Evolutionary conservation across 1,284 basidiomycete species (phyloP).

Genomic region (Fomes fomentarius): DNA sequence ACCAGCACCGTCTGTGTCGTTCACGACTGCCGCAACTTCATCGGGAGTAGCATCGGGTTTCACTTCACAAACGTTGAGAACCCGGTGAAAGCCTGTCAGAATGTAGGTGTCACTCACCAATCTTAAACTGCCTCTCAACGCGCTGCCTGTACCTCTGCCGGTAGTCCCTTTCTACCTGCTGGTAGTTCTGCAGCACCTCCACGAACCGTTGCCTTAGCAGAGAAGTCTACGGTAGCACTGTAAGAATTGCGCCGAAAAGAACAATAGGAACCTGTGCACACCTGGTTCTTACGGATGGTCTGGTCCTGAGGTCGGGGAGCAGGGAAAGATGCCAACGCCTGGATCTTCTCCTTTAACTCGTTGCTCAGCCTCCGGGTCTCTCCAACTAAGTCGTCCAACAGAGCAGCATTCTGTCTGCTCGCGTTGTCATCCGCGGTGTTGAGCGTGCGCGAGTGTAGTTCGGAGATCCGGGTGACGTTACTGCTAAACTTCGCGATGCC

Average conservation of each 20-base stretch:
- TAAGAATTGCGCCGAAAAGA: too few relatives aligned
- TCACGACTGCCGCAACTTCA: constrained; percentile 80
- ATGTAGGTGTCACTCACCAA: constrained; percentile 50
- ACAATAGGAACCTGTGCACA: constrained; percentile 35
- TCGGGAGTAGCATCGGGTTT: constrained; percentile 90
- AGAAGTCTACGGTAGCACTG: constrained; percentile 43
- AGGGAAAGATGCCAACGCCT: constrained; percentile 46
- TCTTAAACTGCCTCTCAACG: constrained; percentile 89
- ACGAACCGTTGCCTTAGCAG: constrained; percentile 65
- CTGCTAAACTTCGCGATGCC: constrained; percentile 55
- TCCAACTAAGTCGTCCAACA: constrained; percentile 58
- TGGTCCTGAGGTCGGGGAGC: constrained; percentile 50
- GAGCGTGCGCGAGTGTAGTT: constrained; percentile 61
- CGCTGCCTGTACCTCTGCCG: constrained; percentile 81
- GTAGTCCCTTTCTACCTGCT: constrained; percentile 87
- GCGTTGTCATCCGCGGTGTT: constrained; percentile 55
- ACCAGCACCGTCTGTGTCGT: constrained; percentile 61
- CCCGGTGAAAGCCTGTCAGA: neutral
- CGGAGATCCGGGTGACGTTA: constrained; percentile 60
- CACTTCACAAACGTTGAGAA: constrained; percentile 45
- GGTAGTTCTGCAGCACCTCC: constrained; percentile 74
- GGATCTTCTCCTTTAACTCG: constrained; percentile 67
- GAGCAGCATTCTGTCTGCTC: constrained; percentile 47
- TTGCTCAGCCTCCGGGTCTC: constrained; percentile 69
- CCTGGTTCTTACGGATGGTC: constrained; percentile 73